These are phyloP conservation scores for Fusarium heterosporum DNA, from an alignment of 2,329 filamentous ascomycete genomes.

Conservation along the genomic window DNA sequence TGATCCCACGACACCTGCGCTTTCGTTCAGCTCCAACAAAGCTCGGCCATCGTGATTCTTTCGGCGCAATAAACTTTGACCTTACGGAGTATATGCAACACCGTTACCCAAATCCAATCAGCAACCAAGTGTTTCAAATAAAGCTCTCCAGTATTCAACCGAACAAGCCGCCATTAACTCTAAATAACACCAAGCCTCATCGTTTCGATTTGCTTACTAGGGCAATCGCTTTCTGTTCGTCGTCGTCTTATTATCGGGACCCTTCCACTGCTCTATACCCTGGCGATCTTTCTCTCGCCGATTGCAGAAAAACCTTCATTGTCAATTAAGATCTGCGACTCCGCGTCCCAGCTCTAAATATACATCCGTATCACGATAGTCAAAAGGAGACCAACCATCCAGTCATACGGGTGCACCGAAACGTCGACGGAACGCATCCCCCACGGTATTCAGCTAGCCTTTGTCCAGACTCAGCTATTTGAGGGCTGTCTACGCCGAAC, in stretches of 20 bases:
- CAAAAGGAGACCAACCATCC: slow-evolving; percentile 1
- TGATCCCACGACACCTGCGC: too few relatives aligned
- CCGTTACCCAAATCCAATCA: background rate
- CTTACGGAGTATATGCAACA: background rate
- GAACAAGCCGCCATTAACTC: background rate
- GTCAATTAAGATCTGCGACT: slow-evolving; percentile 1
- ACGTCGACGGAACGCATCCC: slow-evolving; percentile 31
- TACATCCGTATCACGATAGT: slow-evolving; percentile 6
- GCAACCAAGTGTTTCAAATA: slow-evolving; percentile 16
- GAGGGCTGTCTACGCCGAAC: slow-evolving; percentile 1
- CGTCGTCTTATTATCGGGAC: background rate
- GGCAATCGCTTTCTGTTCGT: slow-evolving; percentile 4
- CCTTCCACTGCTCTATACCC: background rate
- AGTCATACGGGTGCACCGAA: slow-evolving; percentile 32
- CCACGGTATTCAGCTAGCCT: slow-evolving; percentile 32
- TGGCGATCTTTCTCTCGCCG: background rate
- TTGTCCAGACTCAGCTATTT: slow-evolving; percentile 35
- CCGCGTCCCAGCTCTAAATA: slow-evolving; percentile 9
- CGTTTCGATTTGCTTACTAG: background rate
- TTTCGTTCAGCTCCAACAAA: background rate
- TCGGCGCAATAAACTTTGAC: background rate
- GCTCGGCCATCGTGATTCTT: background rate
- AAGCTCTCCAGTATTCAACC: slow-evolving; percentile 2
- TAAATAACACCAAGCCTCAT: background rate
- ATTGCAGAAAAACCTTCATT: slow-evolving; percentile 2